phyloP scores from a whole-genome alignment of 192 early-diverging fungal genomes.

The Backusella macrospora region DNA sequence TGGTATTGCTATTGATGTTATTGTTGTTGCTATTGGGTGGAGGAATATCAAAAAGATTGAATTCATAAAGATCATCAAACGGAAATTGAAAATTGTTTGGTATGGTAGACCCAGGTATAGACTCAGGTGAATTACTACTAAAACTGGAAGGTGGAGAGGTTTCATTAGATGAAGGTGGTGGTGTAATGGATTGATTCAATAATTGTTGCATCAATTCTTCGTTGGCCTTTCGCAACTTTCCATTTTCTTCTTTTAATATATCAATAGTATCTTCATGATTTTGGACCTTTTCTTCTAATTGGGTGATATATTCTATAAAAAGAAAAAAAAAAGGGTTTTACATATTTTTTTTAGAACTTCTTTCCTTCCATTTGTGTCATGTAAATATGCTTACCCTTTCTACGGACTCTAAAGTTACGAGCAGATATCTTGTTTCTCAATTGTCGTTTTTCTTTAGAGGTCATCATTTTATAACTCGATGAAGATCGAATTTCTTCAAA shows the following conservation, averaged over 20 bases:
- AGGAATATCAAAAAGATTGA: slow-evolving; percentile 4
- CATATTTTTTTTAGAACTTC: background rate
- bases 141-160: background rate
- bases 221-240: background rate
- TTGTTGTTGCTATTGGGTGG: background rate
- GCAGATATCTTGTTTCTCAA: slow-evolving; percentile 81
- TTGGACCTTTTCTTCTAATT: slow-evolving; percentile 25
- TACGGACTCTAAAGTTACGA: slow-evolving; percentile 70
- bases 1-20: no score
- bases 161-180: background rate
- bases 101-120: background rate
- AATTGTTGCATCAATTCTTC: slow-evolving; percentile 9
- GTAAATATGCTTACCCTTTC: slow-evolving; percentile 53
- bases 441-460: slow-evolving; percentile 66
- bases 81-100: background rate
- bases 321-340: background rate
- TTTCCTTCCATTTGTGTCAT: background rate
- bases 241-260: slow-evolving; percentile 5
- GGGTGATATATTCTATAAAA: slow-evolving; percentile 22
- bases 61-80: slow-evolving; percentile 8
- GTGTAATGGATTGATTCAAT: background rate
- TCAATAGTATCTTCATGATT: slow-evolving; percentile 20
- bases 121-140: background rate
- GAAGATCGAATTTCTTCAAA: background rate
- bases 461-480: slow-evolving; percentile 33